phyloP scores from a whole-genome alignment of 148 eudicot species.

The Camellia granthamiana region DNA sequence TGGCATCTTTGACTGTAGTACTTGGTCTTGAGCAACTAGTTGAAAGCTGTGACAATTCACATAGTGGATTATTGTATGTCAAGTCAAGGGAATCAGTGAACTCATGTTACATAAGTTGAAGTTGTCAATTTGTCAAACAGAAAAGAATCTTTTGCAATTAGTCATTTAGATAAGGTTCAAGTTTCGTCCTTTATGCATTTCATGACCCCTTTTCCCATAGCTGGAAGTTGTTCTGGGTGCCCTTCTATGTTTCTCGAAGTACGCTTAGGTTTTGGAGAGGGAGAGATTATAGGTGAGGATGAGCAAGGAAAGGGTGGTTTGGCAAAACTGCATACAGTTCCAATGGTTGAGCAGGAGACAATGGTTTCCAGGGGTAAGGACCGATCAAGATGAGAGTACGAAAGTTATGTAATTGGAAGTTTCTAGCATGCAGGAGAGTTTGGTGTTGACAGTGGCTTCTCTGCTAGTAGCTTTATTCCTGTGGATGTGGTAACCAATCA shows the following conservation, averaged over 20 bases:
- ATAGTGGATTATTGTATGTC: no score
- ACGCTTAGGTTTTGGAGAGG: constrained; percentile 1
- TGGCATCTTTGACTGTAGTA: neutral
- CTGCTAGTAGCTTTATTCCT: no score
- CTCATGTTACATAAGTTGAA: neutral
- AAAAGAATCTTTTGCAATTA: neutral
- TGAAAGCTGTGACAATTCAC: neutral
- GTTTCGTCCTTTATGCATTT: neutral
- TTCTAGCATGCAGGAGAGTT: no score
- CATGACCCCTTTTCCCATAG: neutral
- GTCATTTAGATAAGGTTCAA: neutral
- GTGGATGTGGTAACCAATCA: no score
- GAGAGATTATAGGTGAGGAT: neutral
- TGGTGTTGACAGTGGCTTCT: no score
- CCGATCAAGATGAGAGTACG: neutral
- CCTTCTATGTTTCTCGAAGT: neutral
- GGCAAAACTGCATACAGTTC: neutral
- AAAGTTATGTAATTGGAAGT: no score
- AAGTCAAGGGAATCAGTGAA: neutral
- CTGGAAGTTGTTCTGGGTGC: neutral
- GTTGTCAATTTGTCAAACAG: neutral
- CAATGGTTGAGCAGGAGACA: neutral
- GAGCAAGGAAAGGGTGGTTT: neutral
- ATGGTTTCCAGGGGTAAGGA: neutral
- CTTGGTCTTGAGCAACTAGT: neutral